These are phyloP conservation scores for Marasmius sp. DNA, from an alignment of 1,284 basidiomycete genomes.

Conservation along the genomic window DNA sequence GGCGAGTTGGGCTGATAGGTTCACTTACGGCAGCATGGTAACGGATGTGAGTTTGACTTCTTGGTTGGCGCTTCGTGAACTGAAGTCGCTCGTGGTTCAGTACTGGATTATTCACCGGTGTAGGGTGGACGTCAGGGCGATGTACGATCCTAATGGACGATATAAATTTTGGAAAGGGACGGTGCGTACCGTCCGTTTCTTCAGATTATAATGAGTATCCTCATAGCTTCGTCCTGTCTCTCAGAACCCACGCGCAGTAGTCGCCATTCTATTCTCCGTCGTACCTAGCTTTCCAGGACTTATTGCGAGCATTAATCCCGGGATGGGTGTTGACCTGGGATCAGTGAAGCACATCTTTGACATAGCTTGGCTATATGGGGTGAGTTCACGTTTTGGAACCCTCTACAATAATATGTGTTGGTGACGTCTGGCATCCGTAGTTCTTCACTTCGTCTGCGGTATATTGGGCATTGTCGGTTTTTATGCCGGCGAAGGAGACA, in stretches of 20 bases:
- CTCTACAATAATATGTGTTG: not conserved
- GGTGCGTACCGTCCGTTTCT: constrained; percentile 36
- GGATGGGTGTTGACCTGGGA: constrained; percentile 47
- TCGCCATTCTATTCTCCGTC: constrained; percentile 62
- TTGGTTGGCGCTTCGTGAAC: constrained; percentile 4
- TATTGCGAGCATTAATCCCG: constrained; percentile 61
- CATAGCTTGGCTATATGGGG: constrained; percentile 71
- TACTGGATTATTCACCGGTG: constrained; percentile 67
- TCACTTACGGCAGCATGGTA: constrained; percentile 47
- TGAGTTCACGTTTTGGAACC: constrained; percentile 31
- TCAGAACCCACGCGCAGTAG: constrained; percentile 73
- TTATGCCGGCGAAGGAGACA: constrained; percentile 61
- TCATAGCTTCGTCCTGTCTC: constrained; percentile 3
- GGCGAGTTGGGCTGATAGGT: not conserved
- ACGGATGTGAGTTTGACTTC: constrained; percentile 53
- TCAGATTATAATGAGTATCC: not conserved
- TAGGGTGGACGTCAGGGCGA: constrained; percentile 66
- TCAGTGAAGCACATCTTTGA: constrained; percentile 56
- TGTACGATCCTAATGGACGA: constrained; percentile 67
- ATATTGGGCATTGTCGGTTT: constrained; percentile 50
- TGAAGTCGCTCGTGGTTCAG: constrained; percentile 28
- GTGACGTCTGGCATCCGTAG: constrained; percentile 14
- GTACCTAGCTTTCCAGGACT: constrained; percentile 69
- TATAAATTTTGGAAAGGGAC: constrained; percentile 66
- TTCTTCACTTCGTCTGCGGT: constrained; percentile 34